Conservation (phyloP, 306 rosid genomes). For the Trifolium subterraneum region DNA sequence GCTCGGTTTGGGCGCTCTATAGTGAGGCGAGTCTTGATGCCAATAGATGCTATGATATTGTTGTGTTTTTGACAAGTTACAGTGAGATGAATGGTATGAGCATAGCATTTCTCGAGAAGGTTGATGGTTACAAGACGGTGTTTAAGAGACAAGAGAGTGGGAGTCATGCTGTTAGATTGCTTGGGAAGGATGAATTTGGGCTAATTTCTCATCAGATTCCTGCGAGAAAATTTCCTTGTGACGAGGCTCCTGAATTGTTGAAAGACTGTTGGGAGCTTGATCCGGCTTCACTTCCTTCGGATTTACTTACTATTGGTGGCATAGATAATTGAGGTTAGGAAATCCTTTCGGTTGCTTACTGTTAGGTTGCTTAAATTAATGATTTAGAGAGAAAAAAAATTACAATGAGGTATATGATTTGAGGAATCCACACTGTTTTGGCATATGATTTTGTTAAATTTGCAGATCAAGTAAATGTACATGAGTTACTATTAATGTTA, state of each 20-base stretch:
- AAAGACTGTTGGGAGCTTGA: conserved; percentile 94
- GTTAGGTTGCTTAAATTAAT: conserved; percentile 38
- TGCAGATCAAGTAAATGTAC: conserved; percentile 37
- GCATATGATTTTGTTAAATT: conserved; percentile 13
- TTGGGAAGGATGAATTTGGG: conserved; percentile 58
- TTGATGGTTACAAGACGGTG: conserved; percentile 77
- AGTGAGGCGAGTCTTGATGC: conserved; percentile 50
- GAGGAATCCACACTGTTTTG: conserved; percentile 32
- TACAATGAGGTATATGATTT: background rate
- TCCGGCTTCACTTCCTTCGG: conserved; percentile 92
- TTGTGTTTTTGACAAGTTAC: conserved; percentile 70
- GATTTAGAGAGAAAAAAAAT: background rate
- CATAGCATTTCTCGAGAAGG: conserved; percentile 90
- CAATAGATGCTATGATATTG: conserved; percentile 62
- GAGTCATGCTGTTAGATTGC: conserved; percentile 66
- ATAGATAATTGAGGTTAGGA: conserved; percentile 47
- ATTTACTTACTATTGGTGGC: conserved; percentile 59
- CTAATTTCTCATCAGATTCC: conserved; percentile 91
- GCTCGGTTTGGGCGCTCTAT: conserved; percentile 90
- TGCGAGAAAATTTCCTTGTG: conserved; percentile 65
- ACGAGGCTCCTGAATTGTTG: conserved; percentile 59
- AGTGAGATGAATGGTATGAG: conserved; percentile 77
- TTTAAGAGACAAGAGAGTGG: conserved; percentile 85
- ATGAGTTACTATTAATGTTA: conserved; percentile 13
- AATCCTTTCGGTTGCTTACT: conserved; percentile 54